A percentile compares a stretch with the other conserved stretches of the same genome.
Conservation (phyloP, 768 basidiomycete genomes). For the Leccinum fibrillosum region DNA sequence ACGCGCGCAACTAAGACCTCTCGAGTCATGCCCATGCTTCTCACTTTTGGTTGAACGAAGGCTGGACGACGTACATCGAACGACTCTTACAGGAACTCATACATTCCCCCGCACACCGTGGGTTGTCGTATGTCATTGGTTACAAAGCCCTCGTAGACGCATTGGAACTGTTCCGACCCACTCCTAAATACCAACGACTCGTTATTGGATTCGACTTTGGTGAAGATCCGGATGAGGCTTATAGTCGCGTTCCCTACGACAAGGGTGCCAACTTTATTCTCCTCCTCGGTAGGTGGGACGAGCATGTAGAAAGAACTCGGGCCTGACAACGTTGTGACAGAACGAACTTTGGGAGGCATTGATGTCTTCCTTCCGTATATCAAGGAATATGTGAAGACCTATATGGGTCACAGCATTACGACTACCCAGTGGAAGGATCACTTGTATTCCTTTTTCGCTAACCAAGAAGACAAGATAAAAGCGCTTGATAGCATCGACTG, state of each 20-base stretch:
- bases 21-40: conserved; percentile 63
- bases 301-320: too few relatives aligned
- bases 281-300: conserved; percentile 55
- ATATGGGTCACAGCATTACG: conserved; percentile 53
- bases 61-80: conserved; percentile 94
- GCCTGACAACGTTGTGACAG: conserved; percentile 22
- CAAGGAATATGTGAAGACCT: conserved; percentile 52
- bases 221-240: conserved; percentile 78
- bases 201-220: conserved; percentile 71
- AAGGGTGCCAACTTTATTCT: conserved; percentile 89
- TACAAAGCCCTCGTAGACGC: conserved; percentile 69
- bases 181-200: conserved; percentile 73
- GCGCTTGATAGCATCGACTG: conserved; percentile 53
- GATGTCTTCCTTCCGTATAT: conserved; percentile 57
- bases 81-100: conserved; percentile 69
- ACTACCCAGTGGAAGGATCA: conserved; percentile 58
- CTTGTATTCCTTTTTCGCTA: conserved; percentile 49
- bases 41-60: conserved; percentile 90
- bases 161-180: conserved; percentile 53
- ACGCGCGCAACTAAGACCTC: neutral
- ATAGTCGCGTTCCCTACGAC: conserved; percentile 76
- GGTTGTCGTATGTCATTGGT: conserved; percentile 78
- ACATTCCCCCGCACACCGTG: conserved; percentile 72
- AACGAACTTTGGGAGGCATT: conserved; percentile 53
- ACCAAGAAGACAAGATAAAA: conserved; percentile 42